These are phyloP conservation scores for Pseudogymnoascus sp. DNA, from an alignment of 2,329 filamentous ascomycete species.

Conservation along the genomic window DNA sequence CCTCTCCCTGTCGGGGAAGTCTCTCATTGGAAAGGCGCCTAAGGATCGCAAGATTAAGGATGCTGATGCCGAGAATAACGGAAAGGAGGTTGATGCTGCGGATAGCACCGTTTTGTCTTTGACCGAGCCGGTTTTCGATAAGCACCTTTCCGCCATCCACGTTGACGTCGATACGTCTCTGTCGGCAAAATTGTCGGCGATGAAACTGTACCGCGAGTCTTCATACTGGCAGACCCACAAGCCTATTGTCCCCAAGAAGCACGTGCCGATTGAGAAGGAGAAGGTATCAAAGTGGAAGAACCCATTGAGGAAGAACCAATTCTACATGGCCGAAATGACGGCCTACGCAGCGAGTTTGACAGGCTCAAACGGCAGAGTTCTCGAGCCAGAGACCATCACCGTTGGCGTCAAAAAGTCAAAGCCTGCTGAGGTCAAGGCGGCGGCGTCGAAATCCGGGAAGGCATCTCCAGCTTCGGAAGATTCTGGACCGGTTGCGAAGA, in stretches of 20 bases:
- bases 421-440: conserved; percentile 20
- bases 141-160: conserved; percentile 36
- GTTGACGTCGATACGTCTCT: conserved; percentile 28
- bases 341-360: conserved; percentile 63
- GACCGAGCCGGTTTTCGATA: conserved; percentile 37
- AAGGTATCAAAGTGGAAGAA: conserved; percentile 31
- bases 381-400: conserved; percentile 57
- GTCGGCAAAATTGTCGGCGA: conserved; percentile 14
- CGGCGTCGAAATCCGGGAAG: conserved; percentile 20
- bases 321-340: conserved; percentile 58
- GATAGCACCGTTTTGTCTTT: conserved; percentile 35
- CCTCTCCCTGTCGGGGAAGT: conserved; percentile 12
- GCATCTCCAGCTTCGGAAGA: conserved; percentile 9
- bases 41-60: conserved; percentile 19
- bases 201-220: conserved; percentile 38
- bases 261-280: conserved; percentile 31
- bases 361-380: conserved; percentile 50
- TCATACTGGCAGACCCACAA: conserved; percentile 55
- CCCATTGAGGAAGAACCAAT: conserved; percentile 39
- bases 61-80: conserved; percentile 14
- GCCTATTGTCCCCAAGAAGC: conserved; percentile 35
- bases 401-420: conserved; percentile 29
- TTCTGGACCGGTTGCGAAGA: conserved; percentile 18
- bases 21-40: conserved; percentile 10
- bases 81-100: conserved; percentile 13